Evolutionary conservation across 2,329 filamentous ascomycete species (phyloP), one percentile per base, ranked within the genome.

Genomic region (Microdochium bolleyi): DNA sequence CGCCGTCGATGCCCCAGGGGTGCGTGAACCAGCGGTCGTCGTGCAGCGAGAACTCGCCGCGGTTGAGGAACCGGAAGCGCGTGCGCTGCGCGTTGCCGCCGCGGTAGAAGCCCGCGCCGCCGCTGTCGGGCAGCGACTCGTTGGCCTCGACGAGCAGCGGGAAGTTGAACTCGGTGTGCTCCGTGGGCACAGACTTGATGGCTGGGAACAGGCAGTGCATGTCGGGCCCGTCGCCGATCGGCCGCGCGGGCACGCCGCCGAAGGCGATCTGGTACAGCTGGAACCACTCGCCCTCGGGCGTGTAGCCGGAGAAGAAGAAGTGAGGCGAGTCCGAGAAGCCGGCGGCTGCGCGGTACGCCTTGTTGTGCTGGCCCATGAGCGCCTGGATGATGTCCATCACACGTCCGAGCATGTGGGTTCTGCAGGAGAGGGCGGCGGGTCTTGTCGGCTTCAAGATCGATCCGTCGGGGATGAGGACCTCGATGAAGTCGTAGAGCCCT

Each of bases 221-320:
- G 56, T 78, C 73, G 1, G 70, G 72, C 2, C 74, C 74, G 50
- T 77, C 74, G 21, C 74, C 73, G 5, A 70, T 69, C 1, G 71
- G 71, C 0, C 74, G 67, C 0, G 73, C 74, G 3, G 73, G 74
- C 0, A 76, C 73, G 24, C 74, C 75, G 3, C 74, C 75, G 37
- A 77, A 77, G 0, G 73, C 73, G 51, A 78, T 77, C 53, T 76
- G 74, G 56, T 75, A 77, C 0, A 78, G 65, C 53, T 76, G 69
- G 56, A 70, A 78, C 66, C 72, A 76, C 51, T 75, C 72, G 3
- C 74, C 74, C 11, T 70, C 61, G 1, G 73, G 70, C 55, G 73
- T 74, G 62, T 73, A 77, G 25, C 73, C 74, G 1, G 72, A 74
- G 59, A 76, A 77, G 62, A 76, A 77, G 53, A 77, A 71, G 58